Base-by-base conservation (phyloP, 805 yeast species). In the Torulaspora microellipsoides region DNA sequence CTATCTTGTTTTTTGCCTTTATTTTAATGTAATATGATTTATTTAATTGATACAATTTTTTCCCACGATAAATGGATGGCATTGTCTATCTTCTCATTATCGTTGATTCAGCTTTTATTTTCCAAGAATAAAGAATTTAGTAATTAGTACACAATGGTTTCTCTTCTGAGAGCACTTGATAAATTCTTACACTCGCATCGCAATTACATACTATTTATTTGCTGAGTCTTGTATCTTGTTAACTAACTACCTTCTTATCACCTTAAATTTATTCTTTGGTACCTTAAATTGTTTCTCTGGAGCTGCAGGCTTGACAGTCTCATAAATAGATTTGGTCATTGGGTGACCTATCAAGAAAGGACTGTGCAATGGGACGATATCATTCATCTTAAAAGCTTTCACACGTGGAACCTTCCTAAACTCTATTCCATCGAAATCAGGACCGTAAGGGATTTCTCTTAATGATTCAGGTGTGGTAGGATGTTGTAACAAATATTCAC, bases 361-460 rank as follows among this genome's bases (percentile, higher is more conserved):
- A 42, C 95, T 83, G 56, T 83, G 88, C 27, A 88, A 72, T n/a
- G 99, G 99, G 11, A 90, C 87, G 35, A 91, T 81, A 2, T 81
- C 77, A 64, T 85, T 87, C 86, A 90, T 84, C 56, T 74, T 78
- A 72, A 85, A 84, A 10, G 96, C 96, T 53, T 80, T 78, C n/a
- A 95, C 96, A 44, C 67, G 71, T 9, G 95, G 95, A 56, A 83
- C 64, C 65, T 76, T 71, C 54, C 73, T 70, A 10, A 85, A 78
- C 50, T 70, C 72, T 52, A 77, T 76, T 10, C 70, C 73, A 33
- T 68, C 73, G 32, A 73, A 76, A 46, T 83, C 90, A 4, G 78
- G 77, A 3, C 89, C 87, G 34, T 77, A 74, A 7, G 85, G 83
- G 45, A 79, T 70, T 42, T 79, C 80, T 52, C 79, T 76, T 14